Base-by-base conservation (phyloP, 768 basidiomycete species). In the Lentinula edodes region DNA sequence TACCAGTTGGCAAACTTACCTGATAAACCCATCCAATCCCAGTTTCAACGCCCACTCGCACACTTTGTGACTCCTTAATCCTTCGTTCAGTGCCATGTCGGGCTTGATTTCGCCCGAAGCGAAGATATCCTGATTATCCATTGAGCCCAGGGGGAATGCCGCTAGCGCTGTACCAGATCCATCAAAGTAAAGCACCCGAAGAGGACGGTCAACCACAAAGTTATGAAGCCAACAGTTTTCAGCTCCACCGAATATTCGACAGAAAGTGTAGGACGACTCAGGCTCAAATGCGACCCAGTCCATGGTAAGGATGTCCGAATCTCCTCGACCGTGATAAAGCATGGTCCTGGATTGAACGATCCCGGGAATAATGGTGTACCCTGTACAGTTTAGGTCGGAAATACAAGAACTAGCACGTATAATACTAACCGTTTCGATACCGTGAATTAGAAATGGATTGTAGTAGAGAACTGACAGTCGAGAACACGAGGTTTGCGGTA, bases 131-230 rank as follows among this genome's bases (percentile, higher is more conserved):
- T n/a, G n/a, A n/a, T n/a, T n/a, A n/a, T n/a, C 78, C 72, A 83
- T 59, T 2, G 78, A 52, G 0, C 81, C 81, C 0, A 66, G 66
- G 13, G 9, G 7, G 9, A 39, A 39, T 16, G 46, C 18, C 68
- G 79, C 68, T 55, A 80, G 81, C 1, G 73, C 75, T 0, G 77
- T 80, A 58, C 81, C 80, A 46, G 69, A 77, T 0, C 83, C 82
- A 55, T 84, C 83, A 48, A 84, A 83, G 63, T 83, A 83, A n/a
- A 83, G 61, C 3, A 83, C 67, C 45, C 76, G 78, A 36, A 84
- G 66, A 0, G 79, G 67, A 1, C 78, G 72, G 3, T 70, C 70
- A 5, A 72, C n/a, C 8, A 73, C 71, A 7, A 77, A 62, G 6
- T 77, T 79, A n/a, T 78, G 67, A 15, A 75, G 77, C 75, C 76